These are phyloP conservation scores for Stramenopiles sp. DNA, from an alignment of 352 stramenopile species.

Conservation along the genomic window DNA sequence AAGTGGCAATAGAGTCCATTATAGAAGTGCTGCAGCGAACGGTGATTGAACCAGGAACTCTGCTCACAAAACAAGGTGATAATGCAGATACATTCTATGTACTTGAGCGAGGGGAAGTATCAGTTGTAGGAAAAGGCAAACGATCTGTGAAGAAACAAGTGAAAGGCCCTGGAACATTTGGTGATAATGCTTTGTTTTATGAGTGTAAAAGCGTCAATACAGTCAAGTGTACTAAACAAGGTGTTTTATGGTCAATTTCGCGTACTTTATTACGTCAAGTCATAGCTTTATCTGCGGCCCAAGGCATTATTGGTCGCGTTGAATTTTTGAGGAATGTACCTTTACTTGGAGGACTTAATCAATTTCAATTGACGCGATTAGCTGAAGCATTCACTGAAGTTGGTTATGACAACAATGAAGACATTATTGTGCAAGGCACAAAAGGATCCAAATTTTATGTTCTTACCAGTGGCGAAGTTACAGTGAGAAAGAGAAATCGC, in stretches of 20 bases:
- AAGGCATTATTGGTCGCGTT: constrained; percentile 32
- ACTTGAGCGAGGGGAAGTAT: too few relatives aligned
- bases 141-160: too few relatives aligned
- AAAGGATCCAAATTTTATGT: constrained; percentile 51
- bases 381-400: constrained; percentile 63
- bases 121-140: too few relatives aligned
- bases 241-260: constrained; percentile 55
- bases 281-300: constrained; percentile 42
- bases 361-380: constrained; percentile 51
- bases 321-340: constrained; percentile 53
- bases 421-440: constrained; percentile 59
- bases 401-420: constrained; percentile 56
- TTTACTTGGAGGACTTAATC: constrained; percentile 46
- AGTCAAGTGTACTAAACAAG: constrained; percentile 51
- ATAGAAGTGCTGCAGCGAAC: too few relatives aligned
- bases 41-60: too few relatives aligned
- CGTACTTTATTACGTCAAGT: constrained; percentile 48
- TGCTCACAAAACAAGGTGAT: too few relatives aligned
- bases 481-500: constrained; percentile 30
- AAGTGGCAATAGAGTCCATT: too few relatives aligned
- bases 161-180: too few relatives aligned
- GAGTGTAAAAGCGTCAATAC: constrained; percentile 50
- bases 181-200: constrained; percentile 57
- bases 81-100: too few relatives aligned
- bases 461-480: constrained; percentile 40